Evolutionary conservation across 1,284 basidiomycete species (phyloP), one percentile per base, ranked within the genome.

Genomic region (Malassezia japonica): DNA sequence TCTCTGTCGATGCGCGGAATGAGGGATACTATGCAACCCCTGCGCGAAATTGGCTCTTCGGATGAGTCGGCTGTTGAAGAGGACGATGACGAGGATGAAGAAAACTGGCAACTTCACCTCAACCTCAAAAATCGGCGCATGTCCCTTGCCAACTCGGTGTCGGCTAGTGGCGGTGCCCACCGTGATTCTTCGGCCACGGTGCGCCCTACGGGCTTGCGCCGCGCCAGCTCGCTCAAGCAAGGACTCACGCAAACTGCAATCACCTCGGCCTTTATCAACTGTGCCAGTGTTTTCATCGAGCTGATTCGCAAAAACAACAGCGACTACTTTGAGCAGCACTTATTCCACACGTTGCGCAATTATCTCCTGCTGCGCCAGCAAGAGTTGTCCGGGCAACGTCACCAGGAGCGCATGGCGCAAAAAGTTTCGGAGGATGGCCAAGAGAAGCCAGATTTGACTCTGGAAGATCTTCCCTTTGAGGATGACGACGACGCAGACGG

Each of bases 271-370:
- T 81, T 96, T 38, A 80, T 86, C 27, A 83, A 89, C 56, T 85
- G 88, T 23, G 86, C 92, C 61, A 85, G 85, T 44, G 82, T 98
- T 64, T 79, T 96, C 58, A 86, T 95, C 64, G 94, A 99, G 74
- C 80, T 99, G 32, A 96, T 99, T 62, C 82, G 94, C 48, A 91
- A 96, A 74, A 98, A 98, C 75, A 98, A 98, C 75, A 92, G 90
- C 46, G 92, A 99, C 74, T 95, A 91, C 73, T 92, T 94, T 69
- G 94, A 99, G 76, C 92, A 91, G 13, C 94, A 92, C 74, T 79
- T 96, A n/a, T 94, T 95, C 76, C 89, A 95, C 72, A 90, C 87
- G 1, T 76, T 95, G 36, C 83, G 90, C 42, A 89, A 91, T 70
- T 81, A 87, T 40, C 79, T 95, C 25, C 89, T 94, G 59, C 82